Percentiles rank a stretch among this genome's conserved stretches.
Conservation (phyloP, 805 yeast genomes). For the Saccharomyces jurei region DNA sequence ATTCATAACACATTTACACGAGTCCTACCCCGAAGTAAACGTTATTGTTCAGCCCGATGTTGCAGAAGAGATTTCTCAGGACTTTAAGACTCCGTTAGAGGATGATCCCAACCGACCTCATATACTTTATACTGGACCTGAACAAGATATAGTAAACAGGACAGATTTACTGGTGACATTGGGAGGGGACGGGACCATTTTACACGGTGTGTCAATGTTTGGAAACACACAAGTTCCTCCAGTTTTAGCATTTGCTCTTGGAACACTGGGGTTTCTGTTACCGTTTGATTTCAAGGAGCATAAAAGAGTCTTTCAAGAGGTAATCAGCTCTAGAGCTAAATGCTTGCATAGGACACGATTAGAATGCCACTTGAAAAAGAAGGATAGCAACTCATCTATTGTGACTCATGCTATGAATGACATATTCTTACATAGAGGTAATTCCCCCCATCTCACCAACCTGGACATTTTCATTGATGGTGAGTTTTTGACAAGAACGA, state of each 20-base stretch:
- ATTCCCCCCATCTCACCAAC: slow-evolving; percentile 75
- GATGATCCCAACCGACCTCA: slow-evolving; percentile 30
- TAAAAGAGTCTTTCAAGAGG: slow-evolving; percentile 51
- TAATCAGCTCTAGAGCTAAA: slow-evolving; percentile 58
- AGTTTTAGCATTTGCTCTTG: slow-evolving; percentile 77
- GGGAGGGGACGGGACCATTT: slow-evolving; percentile 95
- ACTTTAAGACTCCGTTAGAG: slow-evolving; percentile 17
- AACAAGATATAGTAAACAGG: slow-evolving; percentile 48
- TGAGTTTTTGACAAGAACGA: slow-evolving; percentile 76
- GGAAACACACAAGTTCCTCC: slow-evolving; percentile 75
- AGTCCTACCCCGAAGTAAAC: slow-evolving; percentile 60
- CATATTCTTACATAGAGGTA: slow-evolving; percentile 79
- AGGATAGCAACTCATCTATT: slow-evolving; percentile 13
- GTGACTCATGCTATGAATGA: slow-evolving; percentile 80
- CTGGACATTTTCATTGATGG: slow-evolving; percentile 82
- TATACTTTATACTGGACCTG: slow-evolving; percentile 50
- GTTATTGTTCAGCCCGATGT: slow-evolving; percentile 71
- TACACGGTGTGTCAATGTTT: slow-evolving; percentile 75
- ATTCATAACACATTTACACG: slow-evolving; percentile 54
- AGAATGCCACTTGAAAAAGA: slow-evolving; percentile 59
- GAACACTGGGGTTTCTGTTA: slow-evolving; percentile 80
- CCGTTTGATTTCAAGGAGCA: slow-evolving; percentile 75
- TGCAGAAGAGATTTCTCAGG: slow-evolving; percentile 52
- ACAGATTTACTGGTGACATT: slow-evolving; percentile 77
- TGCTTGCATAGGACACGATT: slow-evolving; percentile 72